Evolutionary conservation across 495 filamentous ascomycete species (phyloP), one percentile per base, ranked within the genome.

Genomic region (Aspergillus bridgeri): DNA sequence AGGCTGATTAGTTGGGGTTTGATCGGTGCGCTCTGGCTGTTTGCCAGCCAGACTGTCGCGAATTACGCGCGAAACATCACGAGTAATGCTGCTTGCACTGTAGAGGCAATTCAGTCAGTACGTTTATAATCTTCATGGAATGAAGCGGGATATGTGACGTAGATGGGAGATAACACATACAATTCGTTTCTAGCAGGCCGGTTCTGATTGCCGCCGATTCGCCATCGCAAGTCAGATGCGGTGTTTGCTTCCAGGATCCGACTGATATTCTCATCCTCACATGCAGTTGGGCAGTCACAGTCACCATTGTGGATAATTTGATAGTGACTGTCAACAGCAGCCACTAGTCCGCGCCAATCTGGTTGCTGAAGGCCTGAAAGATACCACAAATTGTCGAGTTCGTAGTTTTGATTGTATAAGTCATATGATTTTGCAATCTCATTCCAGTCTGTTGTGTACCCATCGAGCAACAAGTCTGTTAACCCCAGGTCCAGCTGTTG

Each of bases 301-400:
- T 60, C 59, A 5, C 70, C 76, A 43, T 71, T 56, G 58, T 78
- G 75, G 22, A 73, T 29, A 6, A 75, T 60, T 24, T 75, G 68
- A 51, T 75, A 78, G 55, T 80, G 75, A 53, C 71, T 76, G 55
- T 80, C 75, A 9, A 80, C 67, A n/a, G 75, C 76, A 18, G 77
- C 75, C 2, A 80, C 76, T 9, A 80, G 38, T 0, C 74, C 74
- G 38, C 73, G 72, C 72, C 74, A 80, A 44, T 78, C 72, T 7
- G 74, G 70, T 44, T 73, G 71, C 52, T 76, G 68, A 1, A 80
- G 64, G 46, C 77, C 77, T 5, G 77, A 80, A 3, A 80, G 58
- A 33, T 70, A 67, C 68, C 74, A 75, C 9, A 80, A 55, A 43
- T 72, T 76, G 51, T 77, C 75, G 8, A 80, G 67, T 47, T 79